Evolutionary conservation across 2,329 filamentous ascomycete species (phyloP).

Genomic region (Passalora sequoiae): DNA sequence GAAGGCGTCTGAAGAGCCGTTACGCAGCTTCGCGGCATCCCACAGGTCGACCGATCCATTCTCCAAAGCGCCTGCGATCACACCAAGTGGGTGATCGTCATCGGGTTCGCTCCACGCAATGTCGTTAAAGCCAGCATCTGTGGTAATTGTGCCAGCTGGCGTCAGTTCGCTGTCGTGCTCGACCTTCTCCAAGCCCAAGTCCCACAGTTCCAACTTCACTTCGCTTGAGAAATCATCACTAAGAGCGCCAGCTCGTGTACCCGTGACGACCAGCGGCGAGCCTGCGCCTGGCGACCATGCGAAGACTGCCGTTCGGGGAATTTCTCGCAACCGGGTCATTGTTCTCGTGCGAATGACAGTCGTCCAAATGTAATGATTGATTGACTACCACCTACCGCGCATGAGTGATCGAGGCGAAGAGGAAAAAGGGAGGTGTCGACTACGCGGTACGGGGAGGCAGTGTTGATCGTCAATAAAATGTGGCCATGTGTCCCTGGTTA

Average conservation of each 20-base stretch:
- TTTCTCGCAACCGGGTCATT: constrained; percentile 96
- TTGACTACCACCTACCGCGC: no score
- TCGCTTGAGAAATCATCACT: constrained; percentile 97
- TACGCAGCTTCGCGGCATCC: constrained; percentile 70
- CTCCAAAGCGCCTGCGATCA: constrained; percentile 92
- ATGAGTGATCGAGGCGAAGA: no score
- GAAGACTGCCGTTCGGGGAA: constrained; percentile 93
- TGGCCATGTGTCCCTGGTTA: no score
- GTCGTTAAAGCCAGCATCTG: constrained; percentile 94
- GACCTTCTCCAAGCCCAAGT: constrained; percentile 74
- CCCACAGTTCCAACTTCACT: constrained; percentile 94
- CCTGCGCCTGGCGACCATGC: constrained; percentile 84
- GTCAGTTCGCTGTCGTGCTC: constrained; percentile 76
- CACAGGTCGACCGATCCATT: constrained; percentile 90
- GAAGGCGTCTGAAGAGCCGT: constrained; percentile 58
- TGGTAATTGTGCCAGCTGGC: constrained; percentile 74
- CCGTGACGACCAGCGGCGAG: constrained; percentile 80
- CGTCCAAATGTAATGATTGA: no score
- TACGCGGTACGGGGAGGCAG: no score
- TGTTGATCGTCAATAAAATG: no score
- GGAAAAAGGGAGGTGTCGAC: no score
- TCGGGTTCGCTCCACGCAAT: constrained; percentile 87
- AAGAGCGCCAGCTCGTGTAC: constrained; percentile 89
- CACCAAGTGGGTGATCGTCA: constrained; percentile 71
- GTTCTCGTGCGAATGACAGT: no score